These are phyloP conservation scores for Populus hybrid DNA, from an alignment of 441 rosid species.

Conservation along the genomic window DNA sequence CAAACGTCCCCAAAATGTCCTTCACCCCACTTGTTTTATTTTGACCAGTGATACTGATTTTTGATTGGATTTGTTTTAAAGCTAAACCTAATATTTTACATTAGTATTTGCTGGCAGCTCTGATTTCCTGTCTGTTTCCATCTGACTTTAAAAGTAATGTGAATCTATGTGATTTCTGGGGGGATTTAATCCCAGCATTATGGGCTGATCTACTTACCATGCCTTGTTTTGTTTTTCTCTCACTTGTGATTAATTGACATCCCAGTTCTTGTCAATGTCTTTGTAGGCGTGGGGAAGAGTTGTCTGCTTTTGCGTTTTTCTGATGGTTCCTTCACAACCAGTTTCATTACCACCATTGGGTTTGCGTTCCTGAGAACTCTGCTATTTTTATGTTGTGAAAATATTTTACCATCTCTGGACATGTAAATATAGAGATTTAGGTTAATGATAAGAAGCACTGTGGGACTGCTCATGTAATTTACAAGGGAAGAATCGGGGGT, in stretches of 20 bases:
- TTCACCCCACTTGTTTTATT: no score
- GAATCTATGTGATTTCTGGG: not conserved
- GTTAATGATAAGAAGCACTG: not conserved
- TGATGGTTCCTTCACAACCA: conserved; percentile 81
- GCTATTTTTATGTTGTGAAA: conserved; percentile 2
- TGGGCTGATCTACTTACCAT: not conserved
- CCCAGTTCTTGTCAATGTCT: not conserved
- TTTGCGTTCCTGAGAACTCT: conserved; percentile 27
- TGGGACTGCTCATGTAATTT: conserved; percentile 9
- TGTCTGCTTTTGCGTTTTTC: conserved; percentile 78
- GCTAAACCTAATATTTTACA: not conserved
- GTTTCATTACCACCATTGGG: conserved; percentile 88
- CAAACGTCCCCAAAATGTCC: no score
- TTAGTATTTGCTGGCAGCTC: not conserved
- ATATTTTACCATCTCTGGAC: conserved; percentile 2
- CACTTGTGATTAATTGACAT: conserved; percentile 3
- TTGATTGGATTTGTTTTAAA: not conserved
- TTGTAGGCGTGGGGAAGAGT: conserved; percentile 81
- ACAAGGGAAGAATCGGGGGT: conserved; percentile 1
- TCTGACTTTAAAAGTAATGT: not conserved
- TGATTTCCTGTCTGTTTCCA: not conserved
- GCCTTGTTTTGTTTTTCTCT: not conserved
- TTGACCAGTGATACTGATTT: no score
- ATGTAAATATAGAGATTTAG: not conserved
- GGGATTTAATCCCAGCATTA: not conserved